phyloP scores from a whole-genome alignment of 257 asterid species.

The Parsonsia alboflavescens region DNA sequence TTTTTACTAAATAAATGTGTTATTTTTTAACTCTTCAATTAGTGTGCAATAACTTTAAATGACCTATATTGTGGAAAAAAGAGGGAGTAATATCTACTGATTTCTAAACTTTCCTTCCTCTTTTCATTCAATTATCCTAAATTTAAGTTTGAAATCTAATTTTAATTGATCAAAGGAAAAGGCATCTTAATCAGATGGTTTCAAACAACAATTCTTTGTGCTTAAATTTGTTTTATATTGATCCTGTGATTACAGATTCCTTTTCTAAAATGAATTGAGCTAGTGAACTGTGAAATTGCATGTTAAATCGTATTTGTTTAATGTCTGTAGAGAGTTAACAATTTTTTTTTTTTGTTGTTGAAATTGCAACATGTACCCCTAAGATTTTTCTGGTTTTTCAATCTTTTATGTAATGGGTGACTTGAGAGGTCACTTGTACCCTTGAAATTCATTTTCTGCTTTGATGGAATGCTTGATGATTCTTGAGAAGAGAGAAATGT shows the following conservation, averaged over 20 bases:
- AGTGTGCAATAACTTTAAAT: too few relatives aligned
- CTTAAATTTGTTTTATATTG: background rate
- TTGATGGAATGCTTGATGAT: background rate
- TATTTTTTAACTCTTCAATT: too few relatives aligned
- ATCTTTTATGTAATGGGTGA: background rate
- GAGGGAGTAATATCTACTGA: background rate
- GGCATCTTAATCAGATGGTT: background rate
- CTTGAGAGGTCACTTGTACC: background rate
- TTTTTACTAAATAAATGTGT: too few relatives aligned
- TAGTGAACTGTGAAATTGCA: background rate
- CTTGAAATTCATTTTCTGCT: background rate
- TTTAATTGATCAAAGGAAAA: background rate
- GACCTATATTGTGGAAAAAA: too few relatives aligned
- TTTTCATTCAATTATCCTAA: background rate
- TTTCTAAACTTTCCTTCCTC: background rate
- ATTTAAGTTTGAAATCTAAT: background rate
- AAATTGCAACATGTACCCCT: background rate
- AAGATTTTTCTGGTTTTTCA: background rate
- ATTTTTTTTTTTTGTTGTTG: background rate
- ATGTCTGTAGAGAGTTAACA: background rate
- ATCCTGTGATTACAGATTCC: background rate
- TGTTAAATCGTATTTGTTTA: background rate
- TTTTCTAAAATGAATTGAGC: background rate
- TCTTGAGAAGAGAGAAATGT: background rate
- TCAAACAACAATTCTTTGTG: background rate